phyloP scores from a whole-genome alignment of 1,284 basidiomycete genomes.

The Gomphus bonarii region DNA sequence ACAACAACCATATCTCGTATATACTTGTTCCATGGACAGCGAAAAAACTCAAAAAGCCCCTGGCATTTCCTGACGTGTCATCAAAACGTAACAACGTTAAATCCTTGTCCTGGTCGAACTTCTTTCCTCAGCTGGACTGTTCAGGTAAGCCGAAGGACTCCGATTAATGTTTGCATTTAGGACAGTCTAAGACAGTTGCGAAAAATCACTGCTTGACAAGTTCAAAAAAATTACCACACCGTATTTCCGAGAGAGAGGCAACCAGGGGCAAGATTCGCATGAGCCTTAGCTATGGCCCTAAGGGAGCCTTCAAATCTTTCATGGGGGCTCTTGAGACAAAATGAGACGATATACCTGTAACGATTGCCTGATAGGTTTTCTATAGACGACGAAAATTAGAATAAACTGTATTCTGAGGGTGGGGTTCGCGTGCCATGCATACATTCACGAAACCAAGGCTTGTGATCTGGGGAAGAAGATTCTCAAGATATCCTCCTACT shows the following conservation, averaged over 20 bases:
- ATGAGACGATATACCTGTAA: conserved; percentile 8
- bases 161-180: conserved; percentile 65
- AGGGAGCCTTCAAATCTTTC: conserved; percentile 66
- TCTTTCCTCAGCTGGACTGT: conserved; percentile 60
- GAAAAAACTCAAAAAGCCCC: conserved; percentile 68
- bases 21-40: conserved; percentile 74
- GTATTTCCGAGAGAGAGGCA: conserved; percentile 57
- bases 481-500: conserved; percentile 70
- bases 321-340: background rate
- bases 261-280: conserved; percentile 50
- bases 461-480: conserved; percentile 69
- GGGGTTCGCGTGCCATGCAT: background rate
- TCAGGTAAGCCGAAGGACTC: conserved; percentile 61
- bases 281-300: conserved; percentile 57
- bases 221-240: background rate
- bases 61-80: conserved; percentile 40
- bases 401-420: background rate
- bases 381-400: background rate
- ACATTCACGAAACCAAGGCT: conserved; percentile 61
- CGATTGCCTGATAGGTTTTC: conserved; percentile 25
- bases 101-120: conserved; percentile 64
- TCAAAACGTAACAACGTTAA: conserved; percentile 58
- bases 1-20: conserved; percentile 39
- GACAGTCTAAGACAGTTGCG: conserved; percentile 28
- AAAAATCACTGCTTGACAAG: background rate